Evolutionary conservation across 108 stramenopile species (phyloP).

Genomic region (Skeletonema menzelii): DNA sequence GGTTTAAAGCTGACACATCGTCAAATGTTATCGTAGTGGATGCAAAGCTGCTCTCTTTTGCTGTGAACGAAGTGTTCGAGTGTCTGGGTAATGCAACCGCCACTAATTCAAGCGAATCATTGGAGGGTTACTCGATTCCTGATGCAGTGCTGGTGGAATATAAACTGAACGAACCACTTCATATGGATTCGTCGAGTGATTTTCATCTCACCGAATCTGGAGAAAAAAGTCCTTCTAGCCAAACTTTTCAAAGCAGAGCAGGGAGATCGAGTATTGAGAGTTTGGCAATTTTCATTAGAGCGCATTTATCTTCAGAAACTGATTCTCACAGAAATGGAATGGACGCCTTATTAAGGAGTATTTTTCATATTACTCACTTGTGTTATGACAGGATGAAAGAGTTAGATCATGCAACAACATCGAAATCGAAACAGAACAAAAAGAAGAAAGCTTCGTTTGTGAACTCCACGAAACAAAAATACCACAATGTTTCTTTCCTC

Average conservation of each 20-base stretch:
- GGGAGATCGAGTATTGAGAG: conserved; percentile 20
- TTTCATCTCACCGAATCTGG: background rate
- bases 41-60: conserved; percentile 42
- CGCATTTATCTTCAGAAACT: conserved; percentile 11
- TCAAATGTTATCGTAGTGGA: conserved; percentile 29
- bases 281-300: conserved; percentile 35
- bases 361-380: conserved; percentile 22
- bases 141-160: conserved; percentile 15
- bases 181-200: background rate
- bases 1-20: background rate
- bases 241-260: background rate
- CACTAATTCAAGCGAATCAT: background rate
- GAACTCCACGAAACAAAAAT: background rate
- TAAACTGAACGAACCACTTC: conserved; percentile 24
- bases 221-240: background rate
- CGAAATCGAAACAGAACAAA: background rate
- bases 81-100: conserved; percentile 7
- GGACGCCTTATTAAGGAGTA: conserved; percentile 8
- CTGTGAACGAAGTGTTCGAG: conserved; percentile 29
- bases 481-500: background rate
- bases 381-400: conserved; percentile 32
- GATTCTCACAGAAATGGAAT: background rate
- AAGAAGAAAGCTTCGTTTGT: background rate
- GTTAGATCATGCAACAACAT: background rate
- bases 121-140: background rate